Evolutionary conservation across 257 asterid genomes (phyloP).

Genomic region (Craterostigma plantagineum): DNA sequence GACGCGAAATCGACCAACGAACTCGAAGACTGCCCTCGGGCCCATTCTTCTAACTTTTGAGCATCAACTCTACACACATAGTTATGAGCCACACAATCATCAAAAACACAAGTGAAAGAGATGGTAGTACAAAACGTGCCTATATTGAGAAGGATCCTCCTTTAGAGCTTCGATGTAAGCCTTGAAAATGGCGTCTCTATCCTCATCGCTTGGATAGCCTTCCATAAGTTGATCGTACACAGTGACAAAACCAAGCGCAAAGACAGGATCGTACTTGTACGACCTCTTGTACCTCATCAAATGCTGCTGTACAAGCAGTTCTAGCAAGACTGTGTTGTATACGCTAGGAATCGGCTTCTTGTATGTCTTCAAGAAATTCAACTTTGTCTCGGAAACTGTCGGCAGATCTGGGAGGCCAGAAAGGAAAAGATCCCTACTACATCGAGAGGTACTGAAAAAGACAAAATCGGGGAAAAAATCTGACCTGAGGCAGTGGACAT

Average conservation of each 20-base stretch:
- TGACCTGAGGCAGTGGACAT: too few relatives aligned
- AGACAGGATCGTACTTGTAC: constrained; percentile 65
- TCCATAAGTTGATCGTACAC: constrained; percentile 91
- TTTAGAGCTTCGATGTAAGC: constrained; percentile 64
- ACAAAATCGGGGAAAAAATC: too few relatives aligned
- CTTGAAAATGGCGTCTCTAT: constrained; percentile 62
- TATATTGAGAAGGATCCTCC: constrained; percentile 78
- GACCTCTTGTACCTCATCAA: constrained; percentile 71
- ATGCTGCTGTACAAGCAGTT: constrained; percentile 91
- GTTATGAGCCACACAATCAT: neutral
- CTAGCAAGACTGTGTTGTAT: constrained; percentile 72
- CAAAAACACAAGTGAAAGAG: too few relatives aligned
- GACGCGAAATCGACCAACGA: constrained; percentile 66
- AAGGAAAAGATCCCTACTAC: too few relatives aligned
- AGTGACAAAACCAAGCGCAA: constrained; percentile 89
- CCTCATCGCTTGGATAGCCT: constrained; percentile 73
- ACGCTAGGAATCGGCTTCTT: constrained; percentile 85
- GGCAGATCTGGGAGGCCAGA: constrained; percentile 37
- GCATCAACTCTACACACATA: constrained; percentile 47
- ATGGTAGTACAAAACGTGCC: constrained; percentile 21
- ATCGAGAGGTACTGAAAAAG: too few relatives aligned
- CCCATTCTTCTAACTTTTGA: constrained; percentile 87
- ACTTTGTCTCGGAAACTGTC: constrained; percentile 68
- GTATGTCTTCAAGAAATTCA: constrained; percentile 65
- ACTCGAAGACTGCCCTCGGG: constrained; percentile 43